These are phyloP conservation scores for Apiosordaria backusii DNA, from an alignment of 495 filamentous ascomycete species.

Conservation along the genomic window DNA sequence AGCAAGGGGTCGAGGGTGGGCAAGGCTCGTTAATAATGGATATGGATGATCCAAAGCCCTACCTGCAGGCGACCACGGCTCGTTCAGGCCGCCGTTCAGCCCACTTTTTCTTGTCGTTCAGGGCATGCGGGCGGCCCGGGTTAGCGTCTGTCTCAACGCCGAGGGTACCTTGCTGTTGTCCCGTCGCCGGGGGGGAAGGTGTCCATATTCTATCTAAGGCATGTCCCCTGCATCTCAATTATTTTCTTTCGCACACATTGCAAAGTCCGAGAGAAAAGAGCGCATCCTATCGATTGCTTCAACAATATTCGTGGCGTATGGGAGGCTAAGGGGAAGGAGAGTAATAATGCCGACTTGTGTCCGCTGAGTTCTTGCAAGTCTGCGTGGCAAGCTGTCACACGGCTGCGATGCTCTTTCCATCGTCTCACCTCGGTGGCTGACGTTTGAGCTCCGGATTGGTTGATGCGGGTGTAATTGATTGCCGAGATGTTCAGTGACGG, in stretches of 20 bases:
- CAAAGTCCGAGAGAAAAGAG: not conserved
- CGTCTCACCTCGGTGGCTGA: slow-evolving; percentile 11
- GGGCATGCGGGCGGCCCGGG: slow-evolving; percentile 10
- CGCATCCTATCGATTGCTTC: not conserved
- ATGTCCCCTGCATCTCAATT: not conserved
- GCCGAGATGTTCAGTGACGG: slow-evolving; percentile 14
- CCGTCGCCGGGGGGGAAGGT: not conserved
- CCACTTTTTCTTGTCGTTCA: slow-evolving; percentile 11
- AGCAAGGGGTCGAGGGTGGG: slow-evolving; percentile 4
- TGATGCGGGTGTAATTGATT: slow-evolving; percentile 6
- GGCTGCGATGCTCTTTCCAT: slow-evolving; percentile 17
- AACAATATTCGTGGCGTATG: too few relatives aligned
- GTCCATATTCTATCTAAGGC: not conserved
- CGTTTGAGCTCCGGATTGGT: slow-evolving; percentile 8
- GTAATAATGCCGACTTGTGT: not conserved
- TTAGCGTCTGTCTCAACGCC: slow-evolving; percentile 3
- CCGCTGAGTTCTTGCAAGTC: not conserved
- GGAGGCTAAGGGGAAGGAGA: not conserved
- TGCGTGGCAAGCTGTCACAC: slow-evolving; percentile 13
- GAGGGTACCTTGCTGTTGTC: slow-evolving; percentile 10
- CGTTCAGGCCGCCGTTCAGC: slow-evolving; percentile 4
- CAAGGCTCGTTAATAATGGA: slow-evolving; percentile 16
- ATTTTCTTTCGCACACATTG: not conserved
- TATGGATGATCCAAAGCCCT: not conserved
- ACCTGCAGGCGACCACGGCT: slow-evolving; percentile 1